Evolutionary conservation across 139 green algal species (phyloP), one percentile per base, ranked within the genome.

Genomic region (Auxenochlorella pyrenoidosa): DNA sequence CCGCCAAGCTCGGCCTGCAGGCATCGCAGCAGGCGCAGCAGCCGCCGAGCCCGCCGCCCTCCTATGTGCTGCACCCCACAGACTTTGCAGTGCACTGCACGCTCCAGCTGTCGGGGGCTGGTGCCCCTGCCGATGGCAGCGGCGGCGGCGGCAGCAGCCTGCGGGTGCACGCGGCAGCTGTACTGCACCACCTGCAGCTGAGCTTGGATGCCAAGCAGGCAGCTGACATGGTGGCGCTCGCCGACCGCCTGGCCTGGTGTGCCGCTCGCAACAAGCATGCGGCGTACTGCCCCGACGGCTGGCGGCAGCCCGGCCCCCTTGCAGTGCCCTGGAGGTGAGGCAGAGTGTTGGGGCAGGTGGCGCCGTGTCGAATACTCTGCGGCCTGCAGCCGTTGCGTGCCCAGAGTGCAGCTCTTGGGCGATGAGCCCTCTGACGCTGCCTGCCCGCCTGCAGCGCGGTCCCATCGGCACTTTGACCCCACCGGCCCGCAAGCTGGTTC

Each of bases 201-300:
- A 85, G 63, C 47, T 44, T 91, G 41, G 51, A 43, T 30, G 71
- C 28, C 30, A 18, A 6, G 0, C 86, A 91, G 70, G 82, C 68
- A n/a, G 47, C 58, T 1, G 88, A 88, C n/a, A 76, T 91, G 79
- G 36, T 90, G 44, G 22, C 2, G 2, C 54, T 82, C 13, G 38
- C 79, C 1, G 88, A 91, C 73, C 60, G 83, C 15, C 30, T 88
- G n/a, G 68, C 70, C 0, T 79, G 80, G 79, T 47, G 88, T 34
- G 65, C 68, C 22, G 90, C 89, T 8, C 78, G 80, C 59, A 88
- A 77, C 83, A 87, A 79, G 47, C 82, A 89, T 79, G 91, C 89
- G 0, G 51, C 72, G 54, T 80, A 93, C n/a, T 84, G 89, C 32
- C 92, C 92, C 58, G 36, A 60, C 19, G 75, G 73, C 73, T 78